Percentiles rank a stretch among this genome's conserved stretches.
Conservation (phyloP, 2,329 filamentous ascomycete genomes). For the Plenodomus tracheiphilus region DNA sequence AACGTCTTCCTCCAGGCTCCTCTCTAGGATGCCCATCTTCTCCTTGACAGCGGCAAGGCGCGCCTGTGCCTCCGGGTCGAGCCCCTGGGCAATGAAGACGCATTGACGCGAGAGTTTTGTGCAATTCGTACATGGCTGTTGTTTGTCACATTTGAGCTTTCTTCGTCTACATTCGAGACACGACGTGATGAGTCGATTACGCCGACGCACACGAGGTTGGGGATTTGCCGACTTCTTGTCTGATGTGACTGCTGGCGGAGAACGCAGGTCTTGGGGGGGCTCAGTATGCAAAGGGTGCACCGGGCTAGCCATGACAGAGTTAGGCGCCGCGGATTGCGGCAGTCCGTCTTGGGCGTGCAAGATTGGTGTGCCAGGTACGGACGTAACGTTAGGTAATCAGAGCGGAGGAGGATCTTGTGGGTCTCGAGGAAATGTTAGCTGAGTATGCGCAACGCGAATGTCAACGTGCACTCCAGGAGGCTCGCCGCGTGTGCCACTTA, state of each 20-base stretch:
- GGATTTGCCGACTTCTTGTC: conserved; percentile 17
- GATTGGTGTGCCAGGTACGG: not conserved
- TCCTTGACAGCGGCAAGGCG: conserved; percentile 78
- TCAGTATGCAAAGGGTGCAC: conserved; percentile 3
- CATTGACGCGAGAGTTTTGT: conserved; percentile 56
- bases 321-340: not conserved
- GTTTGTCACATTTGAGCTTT: conserved; percentile 78
- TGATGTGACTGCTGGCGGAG: conserved; percentile 2
- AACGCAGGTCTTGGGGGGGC: not conserved
- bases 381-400: not conserved
- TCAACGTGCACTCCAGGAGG: not conserved
- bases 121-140: conserved; percentile 71
- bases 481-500: not conserved
- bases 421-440: not conserved
- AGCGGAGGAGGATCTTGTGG: not conserved
- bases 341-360: not conserved
- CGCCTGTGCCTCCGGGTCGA: conserved; percentile 71
- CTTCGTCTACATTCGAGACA: conserved; percentile 60
- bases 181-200: conserved; percentile 45
- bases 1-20: conserved; percentile 69
- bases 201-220: conserved; percentile 39
- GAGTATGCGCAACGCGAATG: not conserved
- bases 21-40: conserved; percentile 72
- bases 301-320: conserved; percentile 7
- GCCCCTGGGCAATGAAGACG: conserved; percentile 66